A percentile compares a stretch with the other conserved stretches of the same genome.
These are phyloP conservation scores for Suillus occidentalis DNA, from an alignment of 768 basidiomycete genomes.

Conservation along the genomic window DNA sequence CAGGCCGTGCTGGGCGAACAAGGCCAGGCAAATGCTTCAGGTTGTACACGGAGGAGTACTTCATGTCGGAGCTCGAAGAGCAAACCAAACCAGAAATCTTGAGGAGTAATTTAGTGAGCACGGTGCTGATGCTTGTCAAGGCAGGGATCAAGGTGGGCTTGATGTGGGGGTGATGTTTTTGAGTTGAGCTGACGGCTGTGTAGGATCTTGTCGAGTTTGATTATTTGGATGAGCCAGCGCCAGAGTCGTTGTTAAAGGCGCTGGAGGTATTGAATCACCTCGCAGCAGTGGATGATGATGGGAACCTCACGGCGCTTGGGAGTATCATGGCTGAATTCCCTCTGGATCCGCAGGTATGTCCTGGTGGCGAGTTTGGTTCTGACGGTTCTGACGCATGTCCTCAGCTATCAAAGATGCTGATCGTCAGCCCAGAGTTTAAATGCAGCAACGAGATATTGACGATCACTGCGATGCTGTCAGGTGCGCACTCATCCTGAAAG, in stretches of 20 bases:
- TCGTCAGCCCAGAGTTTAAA: constrained; percentile 90
- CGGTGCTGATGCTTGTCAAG: constrained; percentile 91
- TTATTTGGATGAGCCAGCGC: constrained; percentile 91
- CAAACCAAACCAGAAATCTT: constrained; percentile 98
- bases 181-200: not conserved
- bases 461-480: constrained; percentile 95
- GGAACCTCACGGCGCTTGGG: constrained; percentile 84
- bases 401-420: constrained; percentile 87
- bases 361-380: not conserved
- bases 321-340: constrained; percentile 97
- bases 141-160: constrained; percentile 76
- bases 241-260: constrained; percentile 96
- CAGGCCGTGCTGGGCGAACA: constrained; percentile 95
- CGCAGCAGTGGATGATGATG: constrained; percentile 91
- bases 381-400: not conserved
- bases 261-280: constrained; percentile 92
- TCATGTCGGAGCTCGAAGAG: constrained; percentile 92
- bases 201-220: constrained; percentile 84
- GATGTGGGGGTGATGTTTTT: not conserved
- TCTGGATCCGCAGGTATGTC: constrained; percentile 85
- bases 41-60: constrained; percentile 96
- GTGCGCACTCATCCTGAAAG: constrained; percentile 36
- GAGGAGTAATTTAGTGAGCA: constrained; percentile 89
- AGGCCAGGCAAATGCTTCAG: constrained; percentile 97
- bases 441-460: constrained; percentile 96